Conservation (phyloP, 2,329 filamentous ascomycete species). For the Ophiostoma quercus region DNA sequence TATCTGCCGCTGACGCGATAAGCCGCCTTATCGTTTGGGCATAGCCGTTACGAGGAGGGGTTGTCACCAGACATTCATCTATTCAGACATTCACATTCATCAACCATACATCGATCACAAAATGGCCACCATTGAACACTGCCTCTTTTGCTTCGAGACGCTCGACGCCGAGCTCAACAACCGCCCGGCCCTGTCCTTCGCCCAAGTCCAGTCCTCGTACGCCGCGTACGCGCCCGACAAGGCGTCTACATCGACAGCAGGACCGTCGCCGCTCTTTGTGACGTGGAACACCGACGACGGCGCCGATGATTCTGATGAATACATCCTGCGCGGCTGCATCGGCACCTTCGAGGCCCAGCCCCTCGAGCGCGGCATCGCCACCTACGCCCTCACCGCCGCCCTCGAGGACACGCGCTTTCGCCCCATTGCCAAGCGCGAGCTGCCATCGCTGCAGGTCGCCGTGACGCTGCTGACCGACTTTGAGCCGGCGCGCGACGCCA, state of each 20-base stretch:
- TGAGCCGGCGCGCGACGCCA: constrained; percentile 59
- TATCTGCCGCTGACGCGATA: background rate
- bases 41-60: background rate
- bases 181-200: constrained; percentile 61
- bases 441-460: constrained; percentile 56
- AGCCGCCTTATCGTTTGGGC: constrained; percentile 2
- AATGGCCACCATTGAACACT: constrained; percentile 85
- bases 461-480: constrained; percentile 85
- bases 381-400: constrained; percentile 77
- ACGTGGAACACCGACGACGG: constrained; percentile 70
- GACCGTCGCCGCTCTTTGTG: constrained; percentile 70
- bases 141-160: constrained; percentile 87
- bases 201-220: constrained; percentile 64
- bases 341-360: constrained; percentile 82
- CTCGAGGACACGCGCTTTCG: constrained; percentile 59
- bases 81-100: background rate
- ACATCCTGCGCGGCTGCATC: constrained; percentile 84
- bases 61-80: background rate
- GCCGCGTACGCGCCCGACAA: constrained; percentile 39
- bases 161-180: constrained; percentile 70
- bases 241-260: constrained; percentile 39
- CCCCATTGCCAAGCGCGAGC: constrained; percentile 49
- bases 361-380: constrained; percentile 65
- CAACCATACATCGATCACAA: background rate
- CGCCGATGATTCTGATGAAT: constrained; percentile 47